Evolutionary conservation across 495 filamentous ascomycete species (phyloP).

Genomic region (Platismatia glauca): DNA sequence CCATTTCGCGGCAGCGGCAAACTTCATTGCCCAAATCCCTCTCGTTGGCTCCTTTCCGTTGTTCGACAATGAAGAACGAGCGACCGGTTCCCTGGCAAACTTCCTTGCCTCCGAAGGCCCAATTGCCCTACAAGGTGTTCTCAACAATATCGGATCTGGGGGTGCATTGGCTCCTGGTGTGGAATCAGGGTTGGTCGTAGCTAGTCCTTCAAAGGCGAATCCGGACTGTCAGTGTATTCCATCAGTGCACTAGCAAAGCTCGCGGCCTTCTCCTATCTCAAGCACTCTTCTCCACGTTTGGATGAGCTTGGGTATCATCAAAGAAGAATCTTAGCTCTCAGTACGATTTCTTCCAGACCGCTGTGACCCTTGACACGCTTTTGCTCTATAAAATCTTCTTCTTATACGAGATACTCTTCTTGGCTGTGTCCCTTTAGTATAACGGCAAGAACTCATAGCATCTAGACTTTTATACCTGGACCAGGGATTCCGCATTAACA

Average conservation of each 20-base stretch:
- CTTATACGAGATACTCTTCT: background rate
- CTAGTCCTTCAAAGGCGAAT: constrained; percentile 44
- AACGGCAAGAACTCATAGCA: constrained; percentile 1
- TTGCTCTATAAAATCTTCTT: background rate
- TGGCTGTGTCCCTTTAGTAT: background rate
- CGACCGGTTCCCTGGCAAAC: constrained; percentile 28
- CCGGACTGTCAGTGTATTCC: constrained; percentile 44
- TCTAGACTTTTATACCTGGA: constrained; percentile 53
- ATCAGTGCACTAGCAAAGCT: background rate
- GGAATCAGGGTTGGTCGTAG: constrained; percentile 44
- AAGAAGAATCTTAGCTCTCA: background rate
- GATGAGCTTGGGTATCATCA: background rate
- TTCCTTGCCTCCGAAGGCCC: constrained; percentile 50
- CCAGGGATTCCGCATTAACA: constrained; percentile 49
- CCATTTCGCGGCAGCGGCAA: constrained; percentile 1
- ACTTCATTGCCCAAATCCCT: constrained; percentile 7
- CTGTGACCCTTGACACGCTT: background rate
- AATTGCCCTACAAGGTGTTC: constrained; percentile 42
- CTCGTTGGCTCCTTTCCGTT: constrained; percentile 1
- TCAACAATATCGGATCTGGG: constrained; percentile 51
- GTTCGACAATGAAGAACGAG: background rate
- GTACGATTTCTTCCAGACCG: background rate
- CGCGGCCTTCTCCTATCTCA: background rate
- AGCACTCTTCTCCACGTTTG: background rate
- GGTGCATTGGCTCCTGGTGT: constrained; percentile 39